Evolutionary conservation across 2,329 filamentous ascomycete species (phyloP), one percentile per base, ranked within the genome.

Genomic region (Ambrosiella xylebori): DNA sequence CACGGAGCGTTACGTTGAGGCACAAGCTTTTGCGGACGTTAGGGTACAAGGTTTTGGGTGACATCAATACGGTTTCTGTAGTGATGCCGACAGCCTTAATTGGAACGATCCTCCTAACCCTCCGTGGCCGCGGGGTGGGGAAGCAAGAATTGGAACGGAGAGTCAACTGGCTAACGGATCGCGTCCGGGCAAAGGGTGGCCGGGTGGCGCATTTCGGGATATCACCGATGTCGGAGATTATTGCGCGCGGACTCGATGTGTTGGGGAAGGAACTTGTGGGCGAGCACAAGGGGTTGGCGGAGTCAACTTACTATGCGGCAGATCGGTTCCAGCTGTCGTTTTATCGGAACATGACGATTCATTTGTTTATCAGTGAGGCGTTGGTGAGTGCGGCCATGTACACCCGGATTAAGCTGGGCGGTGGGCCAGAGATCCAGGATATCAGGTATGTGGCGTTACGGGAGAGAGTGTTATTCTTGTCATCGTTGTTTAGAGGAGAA

Each of bases 321-420:
- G 93, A 98, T 68, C 80, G 89, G 57, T 98, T 98, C 73, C 93
- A 98, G 67, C 78, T 98, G 8, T 95, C 89, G 0, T 98, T 98
- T 70, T 98, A 98, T 71, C 84, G 93, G 56, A 98, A 98, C 70
- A 97, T 97, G 93, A 96, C 91, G 0, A 98, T 98, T 61, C 93
- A 98, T 67, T 78, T 98, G 4, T 98, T 98, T 69, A 93, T 98
- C 59, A 85, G 88, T 1, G 90, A 97, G 68, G 86, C 91, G 0
- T 75, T 98, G 3, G 88, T 97, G 19, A 93, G 88, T 61, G 88
- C 84, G 3, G 86, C 86, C 36, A 84, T 98, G 76, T 98, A 98
- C 69, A 93, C 84, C 0, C 80, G 81, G 50, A 86, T 97, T 57
- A 98, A 98, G 70, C 82, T 82, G 62, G 93, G 93, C 13, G 91